A percentile compares a stretch with the other conserved stretches of the same genome.
Conservation (phyloP, 768 basidiomycete species). For the Amanita pallidorosea region DNA sequence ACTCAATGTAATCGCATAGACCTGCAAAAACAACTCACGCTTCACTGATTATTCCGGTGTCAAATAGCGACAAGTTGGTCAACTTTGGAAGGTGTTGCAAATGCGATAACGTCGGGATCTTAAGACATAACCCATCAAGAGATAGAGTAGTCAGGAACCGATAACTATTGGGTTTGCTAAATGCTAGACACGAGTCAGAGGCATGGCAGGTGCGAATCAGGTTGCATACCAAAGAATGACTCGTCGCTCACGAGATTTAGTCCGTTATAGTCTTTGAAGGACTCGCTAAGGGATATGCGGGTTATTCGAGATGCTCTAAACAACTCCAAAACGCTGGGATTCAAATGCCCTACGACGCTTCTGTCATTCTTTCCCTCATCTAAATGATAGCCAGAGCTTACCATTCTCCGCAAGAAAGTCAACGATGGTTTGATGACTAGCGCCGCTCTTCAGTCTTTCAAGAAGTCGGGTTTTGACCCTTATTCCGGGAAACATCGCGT, state of each 20-base stretch:
- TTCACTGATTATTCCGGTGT: conserved; percentile 26
- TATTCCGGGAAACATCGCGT: conserved; percentile 34
- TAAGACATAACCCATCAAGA: conserved; percentile 31
- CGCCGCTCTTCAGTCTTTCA: conserved; percentile 10
- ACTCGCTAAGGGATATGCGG: conserved; percentile 32
- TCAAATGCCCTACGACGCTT: conserved; percentile 31
- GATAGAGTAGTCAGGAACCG: conserved; percentile 38
- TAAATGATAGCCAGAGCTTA: conserved; percentile 6
- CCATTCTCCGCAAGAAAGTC: conserved; percentile 27
- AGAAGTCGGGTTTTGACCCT: conserved; percentile 32
- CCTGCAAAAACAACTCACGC: conserved; percentile 26
- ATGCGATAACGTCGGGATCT: conserved; percentile 37
- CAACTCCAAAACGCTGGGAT: conserved; percentile 28
- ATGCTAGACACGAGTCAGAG: conserved; percentile 23
- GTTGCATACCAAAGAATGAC: conserved; percentile 28
- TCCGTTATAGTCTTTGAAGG: conserved; percentile 35
- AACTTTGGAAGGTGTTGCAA: conserved; percentile 46
- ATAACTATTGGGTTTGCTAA: conserved; percentile 42
- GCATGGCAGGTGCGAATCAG: conserved; percentile 3
- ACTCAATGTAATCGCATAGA: conserved; percentile 3
- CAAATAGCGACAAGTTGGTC: conserved; percentile 30
- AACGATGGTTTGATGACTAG: conserved; percentile 33
- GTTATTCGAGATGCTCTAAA: conserved; percentile 36
- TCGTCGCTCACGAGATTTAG: conserved; percentile 36
- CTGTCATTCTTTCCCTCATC: not conserved